Evolutionary conservation across 768 basidiomycete species (phyloP), one percentile per base, ranked within the genome.

Genomic region (Arthromyces matolae): DNA sequence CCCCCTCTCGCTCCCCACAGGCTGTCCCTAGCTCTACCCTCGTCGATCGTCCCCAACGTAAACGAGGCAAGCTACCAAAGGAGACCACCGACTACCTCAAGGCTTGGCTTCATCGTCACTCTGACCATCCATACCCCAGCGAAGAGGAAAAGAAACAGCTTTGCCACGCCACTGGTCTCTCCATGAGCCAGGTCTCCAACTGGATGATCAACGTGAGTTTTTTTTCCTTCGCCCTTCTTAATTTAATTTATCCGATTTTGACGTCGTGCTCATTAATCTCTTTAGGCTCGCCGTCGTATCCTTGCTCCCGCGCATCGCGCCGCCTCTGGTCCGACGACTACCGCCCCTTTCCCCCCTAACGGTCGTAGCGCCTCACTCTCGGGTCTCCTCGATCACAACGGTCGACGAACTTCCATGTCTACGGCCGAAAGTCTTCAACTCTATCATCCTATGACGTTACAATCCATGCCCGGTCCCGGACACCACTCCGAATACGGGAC

Each of bases 101-200:
- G 60, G 83, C 88, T 7, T 92, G 90, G 90, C 72, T 92, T 27
- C 86, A 92, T 60, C 80, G 86, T 53, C 89, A 93, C 61, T 86
- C 86, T 2, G 89, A 92, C 63, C 90, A 92, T 58, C 89, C 89
- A 20, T 93, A 93, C 64, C 89, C 89, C 25, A 84, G 81, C 56
- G 89, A 93, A 64, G 88, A 91, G 52, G 89, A 92, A 75, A 93
- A 93, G 70, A 91, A 91, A 61, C 86, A 88, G 62, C 70, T 93
- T 55, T 92, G 89, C 66, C 80, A 86, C 57, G 86, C 86, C 32
- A 93, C 89, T 1, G 88, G 88, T 20, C 70, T 93, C 53, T 88
- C 83, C 70, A 92, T 92, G 88, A 81, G 77, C 67, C 89, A 93
- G 66, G 88, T 92, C 0, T 89, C 87, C 43, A 92, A 92, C 64